These are phyloP conservation scores for Paramyrothecium roridum DNA, from an alignment of 2,329 filamentous ascomycete species.

Conservation along the genomic window DNA sequence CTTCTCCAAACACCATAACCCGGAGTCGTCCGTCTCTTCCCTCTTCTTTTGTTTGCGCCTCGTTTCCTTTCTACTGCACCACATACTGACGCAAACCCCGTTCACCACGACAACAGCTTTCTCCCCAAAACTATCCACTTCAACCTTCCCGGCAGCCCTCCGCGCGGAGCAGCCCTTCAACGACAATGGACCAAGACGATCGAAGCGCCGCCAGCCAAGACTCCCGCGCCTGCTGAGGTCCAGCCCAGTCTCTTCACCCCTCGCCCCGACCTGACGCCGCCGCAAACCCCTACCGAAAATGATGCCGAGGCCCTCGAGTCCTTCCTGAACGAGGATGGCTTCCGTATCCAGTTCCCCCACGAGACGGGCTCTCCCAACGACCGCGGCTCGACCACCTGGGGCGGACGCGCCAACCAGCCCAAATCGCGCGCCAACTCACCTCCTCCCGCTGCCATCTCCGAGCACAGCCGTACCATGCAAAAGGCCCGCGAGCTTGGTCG, in stretches of 20 bases:
- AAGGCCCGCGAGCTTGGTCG: slow-evolving; percentile 58
- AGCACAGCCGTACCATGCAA: slow-evolving; percentile 56
- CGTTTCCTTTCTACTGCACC: no score
- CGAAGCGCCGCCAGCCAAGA: slow-evolving; percentile 12
- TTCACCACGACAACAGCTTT: slow-evolving; percentile 55
- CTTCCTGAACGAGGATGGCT: slow-evolving; percentile 57
- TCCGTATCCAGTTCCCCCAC: slow-evolving; percentile 53
- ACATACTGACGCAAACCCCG: no score
- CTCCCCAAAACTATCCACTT: slow-evolving; percentile 92
- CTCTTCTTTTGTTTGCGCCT: background rate
- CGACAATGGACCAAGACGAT: slow-evolving; percentile 23
- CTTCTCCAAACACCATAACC: background rate
- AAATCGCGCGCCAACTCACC: slow-evolving; percentile 70
- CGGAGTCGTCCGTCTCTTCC: background rate
- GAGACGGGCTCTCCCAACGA: slow-evolving; percentile 65
- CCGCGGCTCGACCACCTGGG: slow-evolving; percentile 75
- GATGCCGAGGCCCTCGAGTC: slow-evolving; percentile 42
- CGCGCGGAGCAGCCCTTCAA: slow-evolving; percentile 29
- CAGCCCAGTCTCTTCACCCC: slow-evolving; percentile 53
- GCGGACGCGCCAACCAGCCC: slow-evolving; percentile 72
- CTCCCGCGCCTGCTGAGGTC: slow-evolving; percentile 24
- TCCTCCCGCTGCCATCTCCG: slow-evolving; percentile 72
- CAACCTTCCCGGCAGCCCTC: slow-evolving; percentile 57
- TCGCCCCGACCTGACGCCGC: slow-evolving; percentile 47
- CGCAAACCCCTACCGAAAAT: slow-evolving; percentile 48